These are phyloP conservation scores for Chimonanthus praecox DNA, from an alignment of 164 flowering plant genomes.

Conservation along the genomic window DNA sequence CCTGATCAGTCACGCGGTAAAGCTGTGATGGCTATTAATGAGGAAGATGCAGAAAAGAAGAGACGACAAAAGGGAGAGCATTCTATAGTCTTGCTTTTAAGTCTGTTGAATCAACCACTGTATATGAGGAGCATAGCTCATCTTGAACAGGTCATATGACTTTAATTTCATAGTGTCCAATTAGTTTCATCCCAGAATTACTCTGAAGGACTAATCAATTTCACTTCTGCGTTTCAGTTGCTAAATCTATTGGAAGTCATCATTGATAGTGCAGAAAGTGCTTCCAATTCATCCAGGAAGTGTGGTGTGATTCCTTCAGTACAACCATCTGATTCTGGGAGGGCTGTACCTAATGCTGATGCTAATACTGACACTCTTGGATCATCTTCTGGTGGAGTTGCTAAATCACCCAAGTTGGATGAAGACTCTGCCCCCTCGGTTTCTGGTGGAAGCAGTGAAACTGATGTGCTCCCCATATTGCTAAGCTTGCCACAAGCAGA, in stretches of 20 bases:
- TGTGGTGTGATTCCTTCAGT: slow-evolving; percentile 35
- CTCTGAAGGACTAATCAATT: background rate
- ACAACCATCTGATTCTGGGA: slow-evolving; percentile 45
- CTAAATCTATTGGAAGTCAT: slow-evolving; percentile 78
- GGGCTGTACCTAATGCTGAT: slow-evolving; percentile 31
- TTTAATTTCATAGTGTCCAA: background rate
- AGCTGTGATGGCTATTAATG: slow-evolving; percentile 54
- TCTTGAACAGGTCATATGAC: slow-evolving; percentile 74
- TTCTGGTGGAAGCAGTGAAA: slow-evolving; percentile 35
- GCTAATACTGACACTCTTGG: slow-evolving; percentile 33
- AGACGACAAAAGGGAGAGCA: slow-evolving; percentile 33
- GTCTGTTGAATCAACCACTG: slow-evolving; percentile 81
- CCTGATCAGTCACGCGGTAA: slow-evolving; percentile 55
- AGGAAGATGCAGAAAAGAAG: slow-evolving; percentile 19
- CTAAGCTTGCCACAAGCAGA: slow-evolving; percentile 63
- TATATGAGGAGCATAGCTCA: slow-evolving; percentile 88
- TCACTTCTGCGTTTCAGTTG: slow-evolving; percentile 41
- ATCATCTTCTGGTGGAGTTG: slow-evolving; percentile 30
- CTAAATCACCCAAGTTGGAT: slow-evolving; percentile 24
- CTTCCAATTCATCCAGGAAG: slow-evolving; percentile 32
- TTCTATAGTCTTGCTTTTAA: slow-evolving; percentile 57
- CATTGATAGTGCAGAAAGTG: slow-evolving; percentile 67
- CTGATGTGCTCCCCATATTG: slow-evolving; percentile 36
- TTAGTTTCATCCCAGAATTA: background rate
- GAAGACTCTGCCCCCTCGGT: slow-evolving; percentile 33